Evolutionary conservation across 2,329 filamentous ascomycete species (phyloP), one percentile per base, ranked within the genome.

Genomic region (Arthrocladium fulminans): DNA sequence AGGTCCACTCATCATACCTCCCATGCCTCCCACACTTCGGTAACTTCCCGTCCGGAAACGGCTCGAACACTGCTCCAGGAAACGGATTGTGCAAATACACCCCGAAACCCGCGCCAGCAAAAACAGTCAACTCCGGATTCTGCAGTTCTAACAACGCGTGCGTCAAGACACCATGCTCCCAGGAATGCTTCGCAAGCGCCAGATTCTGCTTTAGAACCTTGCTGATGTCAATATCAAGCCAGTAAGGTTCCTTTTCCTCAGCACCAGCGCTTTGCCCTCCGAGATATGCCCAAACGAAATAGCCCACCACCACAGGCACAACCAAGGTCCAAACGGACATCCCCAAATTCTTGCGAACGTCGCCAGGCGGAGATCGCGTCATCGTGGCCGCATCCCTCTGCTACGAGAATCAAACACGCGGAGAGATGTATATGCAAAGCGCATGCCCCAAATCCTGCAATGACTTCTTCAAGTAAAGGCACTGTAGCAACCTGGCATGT

Each of bases 81-180:
- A 22, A 22, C 6, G 20, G 32, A 47, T 38, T 39, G 23, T 20
- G 10, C n/a, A 47, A 23, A 23, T 47, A 9, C 4, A 47, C 10
- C 9, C 44, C 44, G 29, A 39, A 39, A 3, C 44, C 44, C 23
- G 44, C 19, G 2, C 44, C 44, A 7, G 34, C 51, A 45, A 54
- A 54, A 19, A 54, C 48, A 3, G 48, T 53, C 35, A 54, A 22
- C 19, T 51, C 51, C 2, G 40, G 48, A 22, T 54, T 46, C 30
- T 53, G 20, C 44, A 55, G 43, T 22, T 59, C 53, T 23, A 57
- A 30, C 41, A 61, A 37, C 29, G 48, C 49, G 44, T 57, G 23
- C 24, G 49, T 3, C 43, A 57, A 25, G 20, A 52, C 47, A 2
- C 53, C 42, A 32, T 53, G 47, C 22, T 53, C 53, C 47, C 53